Evolutionary conservation across 2,329 filamentous ascomycete species (phyloP).

Genomic region (Pestalotiopsis fici): DNA sequence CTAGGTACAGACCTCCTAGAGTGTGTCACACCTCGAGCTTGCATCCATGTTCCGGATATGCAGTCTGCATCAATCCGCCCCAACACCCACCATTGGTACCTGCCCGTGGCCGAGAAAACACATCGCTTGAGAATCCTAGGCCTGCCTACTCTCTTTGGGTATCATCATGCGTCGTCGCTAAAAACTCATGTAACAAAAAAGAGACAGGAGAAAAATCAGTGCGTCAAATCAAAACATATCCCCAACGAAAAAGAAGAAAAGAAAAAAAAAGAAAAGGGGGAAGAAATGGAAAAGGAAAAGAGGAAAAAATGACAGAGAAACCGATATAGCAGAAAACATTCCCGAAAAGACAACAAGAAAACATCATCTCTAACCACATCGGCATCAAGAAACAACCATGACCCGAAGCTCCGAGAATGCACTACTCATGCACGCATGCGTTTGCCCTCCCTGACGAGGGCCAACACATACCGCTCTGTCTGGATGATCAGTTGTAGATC

Average conservation of each 20-base stretch:
- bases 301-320: not conserved
- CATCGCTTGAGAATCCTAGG: not conserved
- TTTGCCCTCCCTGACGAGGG: too few relatives aligned
- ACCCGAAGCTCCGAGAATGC: too few relatives aligned
- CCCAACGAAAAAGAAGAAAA: not conserved
- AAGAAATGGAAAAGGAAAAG: not conserved
- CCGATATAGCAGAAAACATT: not conserved
- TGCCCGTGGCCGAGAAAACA: not conserved
- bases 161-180: conserved; percentile 12
- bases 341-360: not conserved
- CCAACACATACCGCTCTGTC: too few relatives aligned
- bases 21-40: not conserved
- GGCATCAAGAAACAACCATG: not conserved
- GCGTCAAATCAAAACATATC: too few relatives aligned
- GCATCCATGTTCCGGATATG: not conserved
- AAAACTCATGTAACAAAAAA: not conserved
- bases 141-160: not conserved
- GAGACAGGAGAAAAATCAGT: too few relatives aligned
- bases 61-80: not conserved
- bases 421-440: too few relatives aligned
- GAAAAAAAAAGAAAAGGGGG: not conserved
- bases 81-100: not conserved
- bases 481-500: too few relatives aligned
- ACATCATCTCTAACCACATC: not conserved
- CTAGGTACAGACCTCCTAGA: not conserved